Conservation (phyloP, 441 rosid species). For the Hura crepitans region DNA sequence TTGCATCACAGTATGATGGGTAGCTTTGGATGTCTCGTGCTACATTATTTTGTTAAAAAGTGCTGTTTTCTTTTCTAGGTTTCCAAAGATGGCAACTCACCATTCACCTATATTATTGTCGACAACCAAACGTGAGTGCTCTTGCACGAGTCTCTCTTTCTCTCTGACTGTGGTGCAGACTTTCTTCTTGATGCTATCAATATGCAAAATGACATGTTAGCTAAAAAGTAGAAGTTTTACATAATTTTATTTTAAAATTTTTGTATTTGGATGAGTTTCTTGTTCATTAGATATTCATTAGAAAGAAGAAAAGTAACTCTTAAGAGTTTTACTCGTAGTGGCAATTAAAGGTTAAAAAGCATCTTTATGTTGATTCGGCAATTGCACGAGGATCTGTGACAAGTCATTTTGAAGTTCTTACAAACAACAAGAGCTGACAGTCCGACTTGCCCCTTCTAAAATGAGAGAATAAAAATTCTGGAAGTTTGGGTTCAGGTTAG, state of each 20-base stretch:
- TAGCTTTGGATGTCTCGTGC: neutral
- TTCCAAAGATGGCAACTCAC: constrained; percentile 75
- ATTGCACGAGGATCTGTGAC: neutral
- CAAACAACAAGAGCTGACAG: neutral
- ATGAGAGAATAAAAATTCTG: neutral
- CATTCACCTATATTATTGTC: constrained; percentile 73
- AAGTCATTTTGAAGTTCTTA: neutral
- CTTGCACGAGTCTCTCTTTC: constrained; percentile 12
- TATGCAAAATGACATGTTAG: neutral
- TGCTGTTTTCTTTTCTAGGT: constrained; percentile 39
- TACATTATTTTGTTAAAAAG: constrained; percentile 5
- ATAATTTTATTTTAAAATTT: neutral
- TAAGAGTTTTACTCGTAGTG: neutral
- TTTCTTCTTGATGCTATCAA: neutral
- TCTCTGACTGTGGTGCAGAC: neutral
- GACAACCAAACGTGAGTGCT: constrained; percentile 65
- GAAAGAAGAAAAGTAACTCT: neutral
- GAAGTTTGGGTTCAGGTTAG: neutral
- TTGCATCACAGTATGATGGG: constrained; percentile 13
- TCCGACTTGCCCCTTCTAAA: neutral
- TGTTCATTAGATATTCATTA: neutral
- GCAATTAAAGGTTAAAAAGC: neutral
- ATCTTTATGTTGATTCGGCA: neutral
- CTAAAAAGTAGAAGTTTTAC: neutral
- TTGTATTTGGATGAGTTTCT: neutral